Conservation (phyloP, 2,329 filamentous ascomycete genomes). For the Ophioceras dolichostomum region DNA sequence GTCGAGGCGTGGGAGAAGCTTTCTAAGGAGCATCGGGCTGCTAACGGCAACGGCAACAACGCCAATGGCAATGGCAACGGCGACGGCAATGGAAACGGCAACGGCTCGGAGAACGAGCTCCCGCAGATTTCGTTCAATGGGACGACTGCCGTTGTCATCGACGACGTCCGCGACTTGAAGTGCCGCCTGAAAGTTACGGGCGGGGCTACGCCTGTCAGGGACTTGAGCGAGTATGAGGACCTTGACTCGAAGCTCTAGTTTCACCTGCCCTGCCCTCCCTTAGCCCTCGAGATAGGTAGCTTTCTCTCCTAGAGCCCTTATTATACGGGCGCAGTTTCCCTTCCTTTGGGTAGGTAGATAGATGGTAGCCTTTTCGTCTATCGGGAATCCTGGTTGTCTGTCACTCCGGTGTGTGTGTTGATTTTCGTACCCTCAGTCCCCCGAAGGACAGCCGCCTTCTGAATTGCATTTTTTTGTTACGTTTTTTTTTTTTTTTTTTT, state of each 20-base stretch:
- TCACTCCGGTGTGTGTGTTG: too few species aligned
- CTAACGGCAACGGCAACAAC: conserved; percentile 15
- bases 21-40: conserved; percentile 14
- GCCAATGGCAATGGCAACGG: conserved; percentile 19
- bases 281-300: too few species aligned
- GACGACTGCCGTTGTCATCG: conserved; percentile 50
- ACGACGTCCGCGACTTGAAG: conserved; percentile 73
- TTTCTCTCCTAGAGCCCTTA: too few species aligned
- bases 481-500: conserved; percentile 2
- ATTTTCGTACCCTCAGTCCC: too few species aligned
- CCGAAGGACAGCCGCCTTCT: too few species aligned
- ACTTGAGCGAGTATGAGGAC: conserved; percentile 78
- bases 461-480: too few species aligned
- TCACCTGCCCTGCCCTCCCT: too few species aligned
- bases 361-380: too few species aligned
- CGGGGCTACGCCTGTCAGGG: conserved; percentile 60
- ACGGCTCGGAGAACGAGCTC: conserved; percentile 18
- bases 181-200: conserved; percentile 58
- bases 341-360: too few species aligned
- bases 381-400: too few species aligned
- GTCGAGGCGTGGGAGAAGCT: conserved; percentile 22
- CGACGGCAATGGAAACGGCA: conserved; percentile 9
- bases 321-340: too few species aligned
- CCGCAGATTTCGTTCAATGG: conserved; percentile 31
- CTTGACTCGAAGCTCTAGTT: conserved; percentile 73